Evolutionary conservation across 305 asterid genomes (phyloP), one percentile per base, ranked within the genome.

Genomic region (Fraxinus paxiana): DNA sequence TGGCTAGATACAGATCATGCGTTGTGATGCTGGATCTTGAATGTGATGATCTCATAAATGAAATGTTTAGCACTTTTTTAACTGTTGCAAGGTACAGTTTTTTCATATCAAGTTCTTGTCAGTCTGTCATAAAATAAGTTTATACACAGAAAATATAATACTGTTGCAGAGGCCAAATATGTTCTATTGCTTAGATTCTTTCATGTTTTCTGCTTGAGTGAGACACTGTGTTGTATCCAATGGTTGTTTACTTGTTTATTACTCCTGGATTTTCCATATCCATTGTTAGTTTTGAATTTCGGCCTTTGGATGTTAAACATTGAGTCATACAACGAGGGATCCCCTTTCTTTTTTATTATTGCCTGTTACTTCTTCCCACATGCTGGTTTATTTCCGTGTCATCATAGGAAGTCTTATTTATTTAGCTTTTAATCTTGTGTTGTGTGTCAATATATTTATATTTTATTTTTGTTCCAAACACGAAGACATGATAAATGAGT

Each of bases 21-120:
- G 97, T 96, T 34, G 97, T 94, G 87, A 94, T 96, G 98, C 91
- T 96, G 91, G 98, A 96, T 88, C 98, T 96, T 76, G 99, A 96
- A 83, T 96, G 99, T 83, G 94, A 93, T 87, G 96, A 96, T 88
- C 98, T 96, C 77, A 88, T 94, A 75, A 87, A 85, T 65, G 98
- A 94, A 86, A 96, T 96, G 98, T 90, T 96, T 83, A 88, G 83
- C 71, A 90, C 94, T 37, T 94, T 94, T 88, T 88, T 96, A 80
- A 54, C 89, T 65, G 95, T 92, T 82, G 96, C 92, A 90, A 94
- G 98, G 99, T 96, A 73, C 31, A 83, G 28, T 30, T 70, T 70
- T 83, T 82, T 79, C 76, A 75, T 81, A 79, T 75, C 69, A 33
- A 70, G 61, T 70, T 65, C 80, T 86, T 22, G 51, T 81, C 70